Percentiles rank a stretch among this genome's conserved stretches.
Conservation (phyloP, 2,329 filamentous ascomycete genomes). For the Penicillium sp. region DNA sequence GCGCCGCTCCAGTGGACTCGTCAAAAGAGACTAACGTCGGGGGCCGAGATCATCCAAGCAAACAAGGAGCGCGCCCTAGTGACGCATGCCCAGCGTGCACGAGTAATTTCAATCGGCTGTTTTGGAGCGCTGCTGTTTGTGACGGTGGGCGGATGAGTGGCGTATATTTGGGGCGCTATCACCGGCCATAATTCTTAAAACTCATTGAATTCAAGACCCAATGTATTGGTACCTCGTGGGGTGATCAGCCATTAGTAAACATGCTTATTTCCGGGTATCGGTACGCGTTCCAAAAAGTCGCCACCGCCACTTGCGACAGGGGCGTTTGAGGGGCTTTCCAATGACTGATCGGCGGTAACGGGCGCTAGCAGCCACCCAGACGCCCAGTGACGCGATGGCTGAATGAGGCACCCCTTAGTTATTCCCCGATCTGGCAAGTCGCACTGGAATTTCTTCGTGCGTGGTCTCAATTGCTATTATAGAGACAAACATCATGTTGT, state of each 20-base stretch:
- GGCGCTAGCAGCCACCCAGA: background rate
- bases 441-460: background rate
- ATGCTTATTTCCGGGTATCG: background rate
- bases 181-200: constrained; percentile 49
- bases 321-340: background rate
- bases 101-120: constrained; percentile 43
- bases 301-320: constrained; percentile 15
- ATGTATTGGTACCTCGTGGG: background rate
- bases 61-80: constrained; percentile 46
- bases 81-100: constrained; percentile 40
- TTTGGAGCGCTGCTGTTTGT: constrained; percentile 49
- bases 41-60: constrained; percentile 46
- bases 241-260: constrained; percentile 1
- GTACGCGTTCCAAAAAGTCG: constrained; percentile 4
- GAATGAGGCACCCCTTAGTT: background rate
- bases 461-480: background rate
- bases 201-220: background rate
- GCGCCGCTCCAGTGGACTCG: constrained; percentile 59
- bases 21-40: constrained; percentile 50
- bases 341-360: background rate
- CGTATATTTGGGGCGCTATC: constrained; percentile 62
- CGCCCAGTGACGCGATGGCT: constrained; percentile 1
- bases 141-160: constrained; percentile 50
- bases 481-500: background rate
- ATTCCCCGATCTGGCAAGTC: background rate